These are phyloP conservation scores for Cutaneotrichosporon sp. DNA, from an alignment of 1,284 basidiomycete genomes.

Conservation along the genomic window DNA sequence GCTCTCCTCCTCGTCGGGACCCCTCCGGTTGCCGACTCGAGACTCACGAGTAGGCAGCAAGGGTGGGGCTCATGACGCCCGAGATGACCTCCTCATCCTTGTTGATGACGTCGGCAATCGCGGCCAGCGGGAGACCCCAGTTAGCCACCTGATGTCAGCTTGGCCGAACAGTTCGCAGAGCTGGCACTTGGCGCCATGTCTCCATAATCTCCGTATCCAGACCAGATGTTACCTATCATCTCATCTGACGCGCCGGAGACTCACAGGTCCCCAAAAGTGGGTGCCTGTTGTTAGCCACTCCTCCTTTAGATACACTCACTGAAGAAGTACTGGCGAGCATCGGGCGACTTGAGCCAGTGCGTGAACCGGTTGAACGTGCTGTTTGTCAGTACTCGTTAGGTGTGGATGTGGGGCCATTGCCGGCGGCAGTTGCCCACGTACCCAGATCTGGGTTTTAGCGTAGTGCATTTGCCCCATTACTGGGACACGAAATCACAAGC, in stretches of 20 bases:
- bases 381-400: not conserved
- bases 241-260: constrained; percentile 36
- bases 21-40: too few species aligned
- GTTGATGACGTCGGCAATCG: constrained; percentile 72
- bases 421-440: constrained; percentile 8
- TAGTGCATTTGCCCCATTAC: not conserved
- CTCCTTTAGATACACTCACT: constrained; percentile 60
- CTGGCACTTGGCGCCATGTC: not conserved
- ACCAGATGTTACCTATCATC: not conserved
- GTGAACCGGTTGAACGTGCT: constrained; percentile 60
- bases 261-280: constrained; percentile 92
- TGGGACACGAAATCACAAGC: not conserved
- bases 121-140: constrained; percentile 93
- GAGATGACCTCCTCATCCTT: constrained; percentile 96
- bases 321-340: constrained; percentile 87
- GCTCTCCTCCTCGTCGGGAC: too few species aligned
- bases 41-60: constrained; percentile 85
- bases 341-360: constrained; percentile 82
- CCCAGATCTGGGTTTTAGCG: constrained; percentile 6
- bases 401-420: not conserved
- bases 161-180: not conserved
- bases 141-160: constrained; percentile 71
- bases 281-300: constrained; percentile 63
- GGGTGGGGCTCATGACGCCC: constrained; percentile 85
- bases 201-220: not conserved